Evolutionary conservation across 2,329 filamentous ascomycete species (phyloP), one percentile per base, ranked within the genome.

Genomic region (Calycina herbarum): DNA sequence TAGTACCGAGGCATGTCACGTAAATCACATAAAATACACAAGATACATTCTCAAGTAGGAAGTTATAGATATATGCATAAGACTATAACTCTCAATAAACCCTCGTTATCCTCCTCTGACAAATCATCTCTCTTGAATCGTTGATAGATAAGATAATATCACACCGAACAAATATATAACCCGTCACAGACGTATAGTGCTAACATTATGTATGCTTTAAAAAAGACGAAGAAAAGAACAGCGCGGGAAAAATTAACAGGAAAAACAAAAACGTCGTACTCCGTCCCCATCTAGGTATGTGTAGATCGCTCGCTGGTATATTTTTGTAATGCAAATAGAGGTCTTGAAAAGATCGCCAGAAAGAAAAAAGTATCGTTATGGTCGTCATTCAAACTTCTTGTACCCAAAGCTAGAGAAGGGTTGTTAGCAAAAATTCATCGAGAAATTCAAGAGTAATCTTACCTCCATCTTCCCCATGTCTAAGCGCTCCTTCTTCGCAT

Each of bases 381-480:
- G 62, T 68, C 57, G 51, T 66, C 54, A 59, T 67, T 72, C 66
- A 74, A 65, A 72, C 54, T 70, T 75, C 72, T 63, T 72, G 67
- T 60, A 74, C 62, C 74, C 74, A 76, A 33, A 76, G 61, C 74
- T 76, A 60, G 59, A 38, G 7, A 29, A 24, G 38, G 5, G 33
- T 67, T 10, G 67, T 72, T 67, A 70, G 70, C 57, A 62, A 59
- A 57, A 58, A 48, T 63, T 48, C 35, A 45, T n/a, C 27, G 5
- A 35, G 27, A 10, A 10, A 51, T 13, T 40, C 15, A 60, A 35
- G 27, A 40, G 65, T 65, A 66, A 67, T 82, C 91, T 85, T 78
- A 97, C 93, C 87, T 98, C 95, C 87, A 97, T 88, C 85, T 97
- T 97, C 62, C 92, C 93, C 82, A 93, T 90, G 69, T 96, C 94